Evolutionary conservation across 2,329 filamentous ascomycete genomes (phyloP), one percentile per base, ranked within the genome.

Genomic region (Aphanoascus verrucosus): DNA sequence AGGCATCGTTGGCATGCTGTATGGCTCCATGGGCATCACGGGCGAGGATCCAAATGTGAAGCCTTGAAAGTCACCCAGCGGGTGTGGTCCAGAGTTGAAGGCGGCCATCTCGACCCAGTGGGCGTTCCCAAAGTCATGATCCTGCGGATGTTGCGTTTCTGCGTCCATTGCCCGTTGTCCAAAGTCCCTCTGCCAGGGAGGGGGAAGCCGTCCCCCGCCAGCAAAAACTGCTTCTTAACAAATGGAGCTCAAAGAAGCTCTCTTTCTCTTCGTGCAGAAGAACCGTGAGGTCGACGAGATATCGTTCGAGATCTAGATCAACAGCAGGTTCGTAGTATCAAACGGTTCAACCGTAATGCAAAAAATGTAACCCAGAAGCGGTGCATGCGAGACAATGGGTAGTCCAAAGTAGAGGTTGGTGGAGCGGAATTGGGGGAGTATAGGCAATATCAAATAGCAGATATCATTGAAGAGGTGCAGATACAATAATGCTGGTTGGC

Each of bases 1-100:
- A 60, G 77, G 77, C 60, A 80, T 76, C 61, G 23, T 28, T 28
- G 81, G 77, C 60, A 76, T 74, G 59, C 67, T 70, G 61, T 75
- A 81, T 55, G 74, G 67, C 55, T 83, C 80, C 59, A 81, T 73
- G 32, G 81, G 74, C 59, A 84, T 74, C 15, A 82, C 79, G 42
- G 82, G 79, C 49, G 80, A 76, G 70, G 81, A 62, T 28, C 76
- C 75, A 68, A 85, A 89, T 55, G 75, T 82, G 60, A 80, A 81
- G 12, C 74, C 76, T 55, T 76, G 73, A 64, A 86, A 88, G 60
- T 86, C 84, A 40, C 81, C 75, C 70, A 88, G 80, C 20, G 83
- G 81, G 54, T 84, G 85, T 57, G 84, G 60, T 82, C 81, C 62
- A 87, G 86, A 12, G 81, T 69, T 47, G 74, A 70, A 56, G 72